phyloP scores from a whole-genome alignment of 257 asterid species.

The Solanum dulcamara region DNA sequence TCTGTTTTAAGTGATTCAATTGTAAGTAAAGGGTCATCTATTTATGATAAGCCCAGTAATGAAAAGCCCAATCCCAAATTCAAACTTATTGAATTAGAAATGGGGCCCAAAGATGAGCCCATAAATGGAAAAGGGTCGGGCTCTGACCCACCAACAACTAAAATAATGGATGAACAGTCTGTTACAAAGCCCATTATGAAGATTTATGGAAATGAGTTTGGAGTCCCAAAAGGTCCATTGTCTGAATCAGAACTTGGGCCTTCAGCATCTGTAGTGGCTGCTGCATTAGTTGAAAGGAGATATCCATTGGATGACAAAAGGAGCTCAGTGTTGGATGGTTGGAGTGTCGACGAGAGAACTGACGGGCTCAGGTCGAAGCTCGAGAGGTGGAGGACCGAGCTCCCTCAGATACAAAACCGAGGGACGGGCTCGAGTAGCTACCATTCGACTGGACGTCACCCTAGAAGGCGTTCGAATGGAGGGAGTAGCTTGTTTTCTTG shows the following conservation, averaged over 20 bases:
- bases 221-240: constrained; percentile 19
- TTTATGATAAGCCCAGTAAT: neutral
- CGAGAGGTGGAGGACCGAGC: constrained; percentile 60
- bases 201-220: constrained; percentile 9
- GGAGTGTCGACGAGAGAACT: constrained; percentile 51
- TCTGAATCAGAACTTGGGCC: constrained; percentile 69
- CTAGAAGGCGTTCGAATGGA: constrained; percentile 4
- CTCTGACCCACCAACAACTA: neutral
- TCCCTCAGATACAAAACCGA: constrained; percentile 31
- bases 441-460: constrained; percentile 9
- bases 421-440: constrained; percentile 25
- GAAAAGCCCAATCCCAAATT: neutral
- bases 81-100: neutral
- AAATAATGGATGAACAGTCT: neutral
- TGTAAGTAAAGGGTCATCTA: constrained; percentile 37
- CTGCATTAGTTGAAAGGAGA: constrained; percentile 29
- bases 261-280: constrained; percentile 63
- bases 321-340: constrained; percentile 57
- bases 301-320: constrained; percentile 29
- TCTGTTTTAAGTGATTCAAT: constrained; percentile 60
- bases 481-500: constrained; percentile 35
- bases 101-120: neutral
- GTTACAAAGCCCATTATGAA: constrained; percentile 13
- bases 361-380: constrained; percentile 66
- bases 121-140: neutral